These are phyloP conservation scores for Dalbergia oliveri DNA, from an alignment of 306 rosid species.

Conservation along the genomic window DNA sequence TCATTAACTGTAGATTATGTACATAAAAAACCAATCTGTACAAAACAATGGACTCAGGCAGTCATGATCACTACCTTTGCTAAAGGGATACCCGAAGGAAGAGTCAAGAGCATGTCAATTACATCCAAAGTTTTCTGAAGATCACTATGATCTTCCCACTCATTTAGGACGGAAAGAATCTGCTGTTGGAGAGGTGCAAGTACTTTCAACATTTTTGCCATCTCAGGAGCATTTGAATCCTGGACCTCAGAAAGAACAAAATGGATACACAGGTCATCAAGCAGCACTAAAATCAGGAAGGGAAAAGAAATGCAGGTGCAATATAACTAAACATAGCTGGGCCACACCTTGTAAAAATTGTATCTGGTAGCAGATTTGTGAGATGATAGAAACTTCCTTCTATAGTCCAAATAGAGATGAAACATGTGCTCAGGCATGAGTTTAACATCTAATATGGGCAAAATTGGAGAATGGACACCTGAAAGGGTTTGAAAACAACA, in stretches of 20 bases:
- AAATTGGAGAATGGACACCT: conserved; percentile 63
- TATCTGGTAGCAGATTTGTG: conserved; percentile 57
- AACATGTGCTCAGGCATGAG: conserved; percentile 85
- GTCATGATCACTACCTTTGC: conserved; percentile 72
- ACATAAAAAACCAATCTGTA: conserved; percentile 7
- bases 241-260: conserved; percentile 39
- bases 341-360: conserved; percentile 84
- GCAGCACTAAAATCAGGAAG: neutral
- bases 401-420: conserved; percentile 76
- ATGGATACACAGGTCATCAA: conserved; percentile 36
- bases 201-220: conserved; percentile 74
- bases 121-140: conserved; percentile 67
- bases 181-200: conserved; percentile 70
- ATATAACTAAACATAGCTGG: conserved; percentile 16
- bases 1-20: neutral
- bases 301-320: neutral
- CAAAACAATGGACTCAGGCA: conserved; percentile 2
- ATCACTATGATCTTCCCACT: conserved; percentile 72
- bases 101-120: conserved; percentile 72
- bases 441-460: conserved; percentile 70
- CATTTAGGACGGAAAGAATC: conserved; percentile 56
- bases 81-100: conserved; percentile 69
- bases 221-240: conserved; percentile 85
- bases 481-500: conserved; percentile 19
- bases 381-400: conserved; percentile 56